Evolutionary conservation across 2,329 filamentous ascomycete genomes (phyloP).

Genomic region (Chaetomiaceae sp.): DNA sequence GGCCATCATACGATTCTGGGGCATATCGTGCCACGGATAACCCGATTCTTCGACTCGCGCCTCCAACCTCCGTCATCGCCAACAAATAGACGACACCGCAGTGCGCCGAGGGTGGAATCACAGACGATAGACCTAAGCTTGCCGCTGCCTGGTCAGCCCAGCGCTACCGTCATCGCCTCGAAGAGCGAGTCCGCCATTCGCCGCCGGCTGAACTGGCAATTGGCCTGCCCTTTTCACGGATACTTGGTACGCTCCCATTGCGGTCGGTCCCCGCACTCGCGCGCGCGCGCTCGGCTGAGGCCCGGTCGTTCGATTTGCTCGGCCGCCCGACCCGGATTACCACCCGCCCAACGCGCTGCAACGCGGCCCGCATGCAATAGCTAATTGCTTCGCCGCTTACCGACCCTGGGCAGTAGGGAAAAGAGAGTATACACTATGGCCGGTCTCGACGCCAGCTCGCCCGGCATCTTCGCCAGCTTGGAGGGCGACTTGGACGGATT

Average conservation of each 20-base stretch:
- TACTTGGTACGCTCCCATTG: too few species aligned
- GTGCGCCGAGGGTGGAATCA: not conserved
- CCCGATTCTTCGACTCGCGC: slow-evolving; percentile 13
- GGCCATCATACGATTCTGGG: slow-evolving; percentile 22
- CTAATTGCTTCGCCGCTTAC: slow-evolving; percentile 8
- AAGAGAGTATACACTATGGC: slow-evolving; percentile 17
- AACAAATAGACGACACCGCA: slow-evolving; percentile 2
- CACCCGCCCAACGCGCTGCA: slow-evolving; percentile 1
- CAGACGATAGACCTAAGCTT: not conserved
- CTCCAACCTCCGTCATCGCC: slow-evolving; percentile 11
- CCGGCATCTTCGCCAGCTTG: slow-evolving; percentile 21
- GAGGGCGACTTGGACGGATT: slow-evolving; percentile 21
- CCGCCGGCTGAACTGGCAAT: too few species aligned
- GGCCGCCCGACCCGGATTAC: slow-evolving; percentile 7
- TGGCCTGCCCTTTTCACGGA: too few species aligned
- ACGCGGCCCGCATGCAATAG: slow-evolving; percentile 22
- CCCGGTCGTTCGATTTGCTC: too few species aligned
- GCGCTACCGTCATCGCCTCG: too few species aligned
- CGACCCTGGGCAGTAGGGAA: slow-evolving; percentile 1
- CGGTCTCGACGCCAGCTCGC: slow-evolving; percentile 19
- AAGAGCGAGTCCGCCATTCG: too few species aligned
- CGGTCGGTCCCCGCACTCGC: not conserved
- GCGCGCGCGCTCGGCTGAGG: too few species aligned
- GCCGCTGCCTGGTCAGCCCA: too few species aligned
- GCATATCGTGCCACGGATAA: slow-evolving; percentile 21